Base-by-base conservation (phyloP, 306 rosid species). In the Arachis stenosperma region DNA sequence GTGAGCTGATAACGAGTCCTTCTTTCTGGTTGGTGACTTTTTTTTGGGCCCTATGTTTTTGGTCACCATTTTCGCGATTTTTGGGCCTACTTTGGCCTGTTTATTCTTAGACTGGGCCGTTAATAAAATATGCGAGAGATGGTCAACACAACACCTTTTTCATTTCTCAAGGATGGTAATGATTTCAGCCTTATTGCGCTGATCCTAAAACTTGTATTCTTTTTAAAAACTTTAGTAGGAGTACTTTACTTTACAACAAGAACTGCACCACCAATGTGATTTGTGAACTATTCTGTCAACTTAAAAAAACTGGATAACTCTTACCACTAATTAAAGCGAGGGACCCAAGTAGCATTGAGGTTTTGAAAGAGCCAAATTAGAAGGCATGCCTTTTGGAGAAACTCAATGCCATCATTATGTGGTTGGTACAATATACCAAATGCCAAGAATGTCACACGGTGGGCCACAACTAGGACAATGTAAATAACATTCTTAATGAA, bases 321-420 rank as follows among this genome's bases (percentile, higher is more conserved):
- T 77, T 82, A 71, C 73, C 82, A 79, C 81, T 76, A 76, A 79
- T 61, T 84, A 68, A 82, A 79, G 77, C 64, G 55, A 42, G 73
- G 78, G 71, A 5, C 76, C 85, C 71, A 40, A 12, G 66, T 41
- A 69, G 59, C 77, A 75, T 80, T 67, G 71, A 59, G 80, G 53
- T 41, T 9, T 17, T 56, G 15, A 67, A 59, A 37, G 43, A 67
- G 51, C 61, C 79, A 80, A 70, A 67, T 58, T 73, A 72, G 33
- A 43, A 76, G n/a, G 33, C 56, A 39, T 63, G 58, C 73, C 51
- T 60, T 76, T 53, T 14, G 41, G 50, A 54, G 76, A 67, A 73
- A 36, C 77, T 61, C 65, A 53, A 53, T 6, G n/a, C 14, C 46
- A 73, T 71, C 76, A 33, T 47, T 4, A 33, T 61, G 75, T 61